Percentiles rank a stretch among this genome's conserved stretches.
phyloP scores from a whole-genome alignment of 2,329 filamentous ascomycete species.

The Colletotrichum lindemuthianum region DNA sequence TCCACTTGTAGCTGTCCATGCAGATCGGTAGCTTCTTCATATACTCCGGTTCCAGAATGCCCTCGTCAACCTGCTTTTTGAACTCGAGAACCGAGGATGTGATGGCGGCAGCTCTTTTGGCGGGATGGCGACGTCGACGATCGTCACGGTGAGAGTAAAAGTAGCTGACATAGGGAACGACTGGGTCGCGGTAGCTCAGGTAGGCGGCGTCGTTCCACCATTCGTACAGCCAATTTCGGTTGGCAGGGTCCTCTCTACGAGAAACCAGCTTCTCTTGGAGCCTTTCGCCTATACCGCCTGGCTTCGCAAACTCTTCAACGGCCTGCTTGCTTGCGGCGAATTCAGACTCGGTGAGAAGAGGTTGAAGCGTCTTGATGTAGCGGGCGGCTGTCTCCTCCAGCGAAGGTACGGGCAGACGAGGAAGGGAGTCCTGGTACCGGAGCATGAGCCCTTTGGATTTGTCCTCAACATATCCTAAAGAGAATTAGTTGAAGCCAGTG shows the following conservation, averaged over 20 bases:
- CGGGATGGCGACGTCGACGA: slow-evolving; percentile 84
- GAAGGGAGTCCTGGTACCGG: slow-evolving; percentile 87
- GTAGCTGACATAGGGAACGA: slow-evolving; percentile 98
- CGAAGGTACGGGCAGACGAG: slow-evolving; percentile 80
- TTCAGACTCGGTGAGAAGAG: slow-evolving; percentile 75
- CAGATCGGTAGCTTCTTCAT: slow-evolving; percentile 98
- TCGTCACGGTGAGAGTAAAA: slow-evolving; percentile 99
- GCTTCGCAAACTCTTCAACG: slow-evolving; percentile 87
- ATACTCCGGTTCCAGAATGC: slow-evolving; percentile 93
- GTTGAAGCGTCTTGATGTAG: slow-evolving; percentile 83
- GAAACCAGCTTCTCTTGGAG: slow-evolving; percentile 90
- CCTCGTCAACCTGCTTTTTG: slow-evolving; percentile 88
- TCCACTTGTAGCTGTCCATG: slow-evolving; percentile 98
- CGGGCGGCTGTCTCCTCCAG: slow-evolving; percentile 84
- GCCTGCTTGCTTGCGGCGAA: slow-evolving; percentile 80
- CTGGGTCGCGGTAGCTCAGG: slow-evolving; percentile 90
- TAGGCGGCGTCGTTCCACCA: slow-evolving; percentile 99
- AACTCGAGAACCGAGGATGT: slow-evolving; percentile 89
- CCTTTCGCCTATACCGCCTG: slow-evolving; percentile 83
- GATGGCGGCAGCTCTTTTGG: slow-evolving; percentile 92
- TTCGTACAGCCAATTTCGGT: slow-evolving; percentile 94
- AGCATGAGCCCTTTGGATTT: slow-evolving; percentile 82
- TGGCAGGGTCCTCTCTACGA: slow-evolving; percentile 79
- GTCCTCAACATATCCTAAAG: slow-evolving; percentile 80
- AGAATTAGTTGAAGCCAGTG: slow-evolving; percentile 3